These are phyloP conservation scores for Paramecium sexaurelia DNA, from an alignment of 73 alveolate genomes.

Conservation along the genomic window DNA sequence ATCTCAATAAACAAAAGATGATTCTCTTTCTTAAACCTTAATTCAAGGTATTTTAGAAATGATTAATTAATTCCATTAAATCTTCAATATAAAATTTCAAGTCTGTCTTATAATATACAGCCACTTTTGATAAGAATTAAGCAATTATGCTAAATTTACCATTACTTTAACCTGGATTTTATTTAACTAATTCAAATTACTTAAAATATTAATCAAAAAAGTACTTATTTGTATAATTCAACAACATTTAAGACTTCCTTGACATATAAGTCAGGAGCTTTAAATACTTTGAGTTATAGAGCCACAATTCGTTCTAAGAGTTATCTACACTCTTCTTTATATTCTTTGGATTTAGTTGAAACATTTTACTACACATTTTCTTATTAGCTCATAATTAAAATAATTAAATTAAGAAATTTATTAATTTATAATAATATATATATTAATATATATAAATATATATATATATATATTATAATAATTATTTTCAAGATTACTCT, in stretches of 20 bases:
- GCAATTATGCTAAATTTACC: slow-evolving; percentile 44
- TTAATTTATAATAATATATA: too few species aligned
- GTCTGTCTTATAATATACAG: slow-evolving; percentile 56
- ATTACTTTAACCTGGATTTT: slow-evolving; percentile 52
- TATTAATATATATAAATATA: too few species aligned
- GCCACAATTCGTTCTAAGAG: neutral
- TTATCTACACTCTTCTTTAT: slow-evolving; percentile 17
- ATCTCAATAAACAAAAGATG: neutral
- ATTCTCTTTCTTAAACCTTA: neutral
- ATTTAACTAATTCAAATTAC: slow-evolving; percentile 49
- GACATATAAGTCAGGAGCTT: slow-evolving; percentile 61
- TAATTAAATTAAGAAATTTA: too few species aligned
- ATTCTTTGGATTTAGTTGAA: slow-evolving; percentile 41
- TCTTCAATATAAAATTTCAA: slow-evolving; percentile 38
- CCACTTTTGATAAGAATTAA: slow-evolving; percentile 53
- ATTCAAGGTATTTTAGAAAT: neutral
- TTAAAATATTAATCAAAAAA: neutral
- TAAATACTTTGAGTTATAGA: slow-evolving; percentile 42
- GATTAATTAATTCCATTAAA: slow-evolving; percentile 57
- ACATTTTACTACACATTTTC: neutral
- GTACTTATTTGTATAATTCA: neutral
- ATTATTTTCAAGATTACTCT: neutral
- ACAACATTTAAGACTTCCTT: slow-evolving; percentile 52
- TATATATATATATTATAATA: neutral
- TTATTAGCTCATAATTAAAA: neutral